Base-by-base conservation (phyloP, 371 early-diverging fungal genomes). In the Basidiobolus heterosporus region DNA sequence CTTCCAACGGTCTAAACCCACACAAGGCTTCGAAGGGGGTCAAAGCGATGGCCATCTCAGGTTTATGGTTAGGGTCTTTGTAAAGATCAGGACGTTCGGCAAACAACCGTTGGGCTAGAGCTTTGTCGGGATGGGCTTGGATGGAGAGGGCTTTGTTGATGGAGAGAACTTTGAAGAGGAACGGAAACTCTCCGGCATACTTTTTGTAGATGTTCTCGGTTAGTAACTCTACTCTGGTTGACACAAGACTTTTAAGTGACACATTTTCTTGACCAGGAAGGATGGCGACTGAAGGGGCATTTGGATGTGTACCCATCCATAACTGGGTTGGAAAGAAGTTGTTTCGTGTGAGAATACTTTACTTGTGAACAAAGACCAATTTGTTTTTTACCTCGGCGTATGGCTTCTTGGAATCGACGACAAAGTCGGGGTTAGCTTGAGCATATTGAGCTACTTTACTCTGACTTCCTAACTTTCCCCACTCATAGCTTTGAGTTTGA, bases 301-400 rank as follows among this genome's bases (percentile, higher is more conserved):
- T 92, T 6, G 89, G 86, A 61, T 97, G 98, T 3, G 94, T 94
- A 20, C 95, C 95, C 93, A 94, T 93, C 97, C 94, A 94, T 14
- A 96, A 70, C 84, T 86, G n/a, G n/a, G n/a, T n/a, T n/a, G n/a
- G n/a, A n/a, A n/a, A n/a, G n/a, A n/a, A n/a, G n/a, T n/a, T n/a
- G n/a, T n/a, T n/a, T n/a, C n/a, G n/a, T n/a, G n/a, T n/a, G n/a
- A n/a, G n/a, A n/a, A n/a, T n/a, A n/a, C n/a, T n/a, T n/a, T n/a
- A n/a, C n/a, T n/a, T n/a, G n/a, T n/a, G n/a, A n/a, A n/a, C n/a
- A n/a, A n/a, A n/a, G n/a, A n/a, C n/a, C n/a, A n/a, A 36, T 39
- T 4, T 24, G 16, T 7, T 24, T 36, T 22, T 56, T 63, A 84
- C 83, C 75, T 96, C 97, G 4, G 97, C 86, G 67, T 91, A 96